Conservation (phyloP, 345 rosid genomes). For the Erysimum cheiranthoides region DNA sequence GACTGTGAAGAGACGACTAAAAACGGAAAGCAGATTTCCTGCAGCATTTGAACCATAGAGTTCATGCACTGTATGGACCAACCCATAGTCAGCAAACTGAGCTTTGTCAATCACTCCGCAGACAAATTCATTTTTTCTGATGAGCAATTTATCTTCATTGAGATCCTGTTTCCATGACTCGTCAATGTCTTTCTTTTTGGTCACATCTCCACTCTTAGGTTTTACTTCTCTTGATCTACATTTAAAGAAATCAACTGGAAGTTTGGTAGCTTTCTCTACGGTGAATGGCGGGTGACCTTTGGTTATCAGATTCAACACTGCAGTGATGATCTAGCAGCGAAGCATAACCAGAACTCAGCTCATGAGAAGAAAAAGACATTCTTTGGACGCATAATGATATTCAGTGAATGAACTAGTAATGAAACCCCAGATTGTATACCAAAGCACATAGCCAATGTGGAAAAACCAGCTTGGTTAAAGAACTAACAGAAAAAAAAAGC, state of each 20-base stretch:
- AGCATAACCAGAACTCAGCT: conserved; percentile 28
- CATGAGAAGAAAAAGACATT: not conserved
- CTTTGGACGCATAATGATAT: conserved; percentile 13
- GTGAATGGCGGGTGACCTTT: conserved; percentile 79
- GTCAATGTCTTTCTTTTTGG: conserved; percentile 34
- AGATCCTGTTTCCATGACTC: conserved; percentile 48
- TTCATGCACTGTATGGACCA: conserved; percentile 95
- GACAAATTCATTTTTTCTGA: conserved; percentile 69
- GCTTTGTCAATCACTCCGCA: conserved; percentile 98
- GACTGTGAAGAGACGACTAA: conserved; percentile 90
- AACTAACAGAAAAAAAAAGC: not conserved
- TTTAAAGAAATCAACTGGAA: conserved; percentile 76
- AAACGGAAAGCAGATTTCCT: conserved; percentile 79
- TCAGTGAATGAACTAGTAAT: conserved; percentile 21
- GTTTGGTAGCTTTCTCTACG: conserved; percentile 77
- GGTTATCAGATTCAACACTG: conserved; percentile 71
- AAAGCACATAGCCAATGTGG: conserved; percentile 22
- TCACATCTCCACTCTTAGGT: conserved; percentile 27
- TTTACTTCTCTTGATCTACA: conserved; percentile 46
- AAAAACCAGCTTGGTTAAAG: conserved; percentile 17
- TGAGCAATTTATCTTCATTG: conserved; percentile 74
- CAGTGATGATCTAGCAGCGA: conserved; percentile 66
- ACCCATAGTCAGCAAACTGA: conserved; percentile 95
- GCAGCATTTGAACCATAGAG: conserved; percentile 90
- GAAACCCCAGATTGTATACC: conserved; percentile 3